phyloP scores from a whole-genome alignment of 1,139 yeast genomes.

The Groenewaldozyma auringiensis region DNA sequence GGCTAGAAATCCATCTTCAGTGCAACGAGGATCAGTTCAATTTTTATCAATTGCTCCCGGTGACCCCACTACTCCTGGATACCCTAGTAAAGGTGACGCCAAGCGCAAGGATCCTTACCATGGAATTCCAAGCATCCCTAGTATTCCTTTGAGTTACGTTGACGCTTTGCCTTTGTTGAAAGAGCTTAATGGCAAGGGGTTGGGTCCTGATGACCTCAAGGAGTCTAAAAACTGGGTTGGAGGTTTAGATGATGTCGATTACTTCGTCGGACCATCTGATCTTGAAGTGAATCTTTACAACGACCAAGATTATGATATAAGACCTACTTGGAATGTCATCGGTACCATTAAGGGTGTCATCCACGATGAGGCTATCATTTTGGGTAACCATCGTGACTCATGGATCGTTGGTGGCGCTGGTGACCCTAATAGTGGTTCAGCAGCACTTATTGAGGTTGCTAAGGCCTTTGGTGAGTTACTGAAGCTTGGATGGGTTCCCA shows the following conservation, averaged over 20 bases:
- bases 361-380: slow-evolving; percentile 44
- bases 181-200: slow-evolving; percentile 50
- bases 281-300: slow-evolving; percentile 44
- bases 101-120: slow-evolving; percentile 41
- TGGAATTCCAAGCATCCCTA: slow-evolving; percentile 54
- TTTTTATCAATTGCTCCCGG: slow-evolving; percentile 74
- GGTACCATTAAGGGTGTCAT: slow-evolving; percentile 50
- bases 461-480: slow-evolving; percentile 46
- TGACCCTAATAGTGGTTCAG: slow-evolving; percentile 64
- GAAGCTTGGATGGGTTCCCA: slow-evolving; percentile 53
- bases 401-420: slow-evolving; percentile 71
- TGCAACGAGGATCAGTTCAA: slow-evolving; percentile 79
- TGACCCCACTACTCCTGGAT: slow-evolving; percentile 86
- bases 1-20: slow-evolving; percentile 59
- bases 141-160: slow-evolving; percentile 50
- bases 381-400: slow-evolving; percentile 68
- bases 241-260: slow-evolving; percentile 41
- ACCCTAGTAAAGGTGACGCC: slow-evolving; percentile 54
- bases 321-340: slow-evolving; percentile 54
- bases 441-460: slow-evolving; percentile 51
- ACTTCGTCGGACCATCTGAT: slow-evolving; percentile 58
- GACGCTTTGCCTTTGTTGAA: slow-evolving; percentile 52
- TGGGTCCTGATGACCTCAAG: slow-evolving; percentile 29
- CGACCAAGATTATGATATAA: slow-evolving; percentile 48
- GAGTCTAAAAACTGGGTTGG: slow-evolving; percentile 38